Base-by-base conservation (phyloP, 2,329 filamentous ascomycete species). In the Pseudogymnoascus sp. region DNA sequence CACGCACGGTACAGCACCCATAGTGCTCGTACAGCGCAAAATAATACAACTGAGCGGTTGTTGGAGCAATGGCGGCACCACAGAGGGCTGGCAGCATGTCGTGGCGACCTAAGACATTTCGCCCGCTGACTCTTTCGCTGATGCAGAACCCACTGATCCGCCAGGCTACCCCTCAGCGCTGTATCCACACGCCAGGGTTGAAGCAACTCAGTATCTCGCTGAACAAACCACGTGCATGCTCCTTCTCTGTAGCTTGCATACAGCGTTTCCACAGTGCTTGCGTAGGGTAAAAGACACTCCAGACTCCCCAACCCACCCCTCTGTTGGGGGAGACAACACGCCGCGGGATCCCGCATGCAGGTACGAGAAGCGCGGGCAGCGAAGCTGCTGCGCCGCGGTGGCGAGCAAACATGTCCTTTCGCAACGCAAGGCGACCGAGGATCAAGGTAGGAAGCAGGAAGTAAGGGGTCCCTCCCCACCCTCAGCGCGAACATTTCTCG, bases 321-420 rank as follows among this genome's bases (percentile, higher is more conserved):
- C 10, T 3, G 7, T 12, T 12, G 10, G 16, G 8, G 8, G 19
- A 28, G 22, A 12, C 11, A 33, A 33, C 16, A 19, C n/a, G 26
- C 28, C 40, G 40, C n/a, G 50, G 50, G 26, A 56, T 56, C 50
- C 50, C 26, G n/a, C 50, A 56, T 56, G 50, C 50, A 56, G 50
- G 50, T 56, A 56, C 50, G 50, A 56, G 16, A 46, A 56, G n/a
- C 26, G 43, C n/a, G 46, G 6, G 7, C 24, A 8, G 24, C 12
- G 12, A n/a, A 7, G 22, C 43, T 56, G 46, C 46, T 56, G 50
- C 50, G 28, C 50, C 14, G n/a, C 4, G n/a, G 50, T 56, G 50
- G 50, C 50, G 50, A 56, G 8, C 26, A 8, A 12, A 50, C n/a
- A 53, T 31, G 14, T 53, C 46, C 14, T n/a, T 43, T 19, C 37